Evolutionary conservation across 2,329 filamentous ascomycete species (phyloP).

Genomic region (Chaetoscypha palmicola): DNA sequence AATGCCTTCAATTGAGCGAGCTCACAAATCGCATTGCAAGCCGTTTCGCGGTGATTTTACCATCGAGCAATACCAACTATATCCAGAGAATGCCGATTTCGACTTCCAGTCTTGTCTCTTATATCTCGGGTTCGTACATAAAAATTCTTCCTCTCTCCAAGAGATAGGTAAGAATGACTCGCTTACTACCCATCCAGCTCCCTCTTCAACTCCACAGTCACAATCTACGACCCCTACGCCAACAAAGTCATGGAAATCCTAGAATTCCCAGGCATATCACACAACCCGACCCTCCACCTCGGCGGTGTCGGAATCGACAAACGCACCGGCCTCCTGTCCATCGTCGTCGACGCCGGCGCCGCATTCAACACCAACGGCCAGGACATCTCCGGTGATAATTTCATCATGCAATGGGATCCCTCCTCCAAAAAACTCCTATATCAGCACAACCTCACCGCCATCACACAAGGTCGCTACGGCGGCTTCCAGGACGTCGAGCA

Average conservation of each 20-base stretch:
- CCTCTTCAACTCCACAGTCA: background rate
- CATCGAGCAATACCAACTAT: conserved; percentile 9
- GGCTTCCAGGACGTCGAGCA: conserved; percentile 8
- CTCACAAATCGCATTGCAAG: too few species aligned
- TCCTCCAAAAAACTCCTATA: background rate
- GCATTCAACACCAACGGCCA: conserved; percentile 6
- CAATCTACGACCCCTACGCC: conserved; percentile 1
- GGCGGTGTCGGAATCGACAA: conserved; percentile 1
- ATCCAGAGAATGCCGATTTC: conserved; percentile 7
- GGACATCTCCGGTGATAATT: conserved; percentile 7
- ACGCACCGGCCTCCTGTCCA: background rate
- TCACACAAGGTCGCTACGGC: conserved; percentile 4
- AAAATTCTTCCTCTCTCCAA: background rate
- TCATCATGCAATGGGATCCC: conserved; percentile 8
- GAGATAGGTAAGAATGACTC: background rate
- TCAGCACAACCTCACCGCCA: conserved; percentile 6
- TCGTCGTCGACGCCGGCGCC: conserved; percentile 6
- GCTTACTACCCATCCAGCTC: background rate
- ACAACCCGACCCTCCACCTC: conserved; percentile 2
- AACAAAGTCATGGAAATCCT: conserved; percentile 1
- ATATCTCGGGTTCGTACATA: background rate
- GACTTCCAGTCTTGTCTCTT: conserved; percentile 1
- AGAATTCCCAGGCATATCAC: background rate
- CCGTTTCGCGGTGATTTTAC: conserved; percentile 4
- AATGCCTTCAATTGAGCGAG: too few species aligned